Evolutionary conservation across 805 yeast species (phyloP).

Genomic region (Pachysolen tannophilus): DNA sequence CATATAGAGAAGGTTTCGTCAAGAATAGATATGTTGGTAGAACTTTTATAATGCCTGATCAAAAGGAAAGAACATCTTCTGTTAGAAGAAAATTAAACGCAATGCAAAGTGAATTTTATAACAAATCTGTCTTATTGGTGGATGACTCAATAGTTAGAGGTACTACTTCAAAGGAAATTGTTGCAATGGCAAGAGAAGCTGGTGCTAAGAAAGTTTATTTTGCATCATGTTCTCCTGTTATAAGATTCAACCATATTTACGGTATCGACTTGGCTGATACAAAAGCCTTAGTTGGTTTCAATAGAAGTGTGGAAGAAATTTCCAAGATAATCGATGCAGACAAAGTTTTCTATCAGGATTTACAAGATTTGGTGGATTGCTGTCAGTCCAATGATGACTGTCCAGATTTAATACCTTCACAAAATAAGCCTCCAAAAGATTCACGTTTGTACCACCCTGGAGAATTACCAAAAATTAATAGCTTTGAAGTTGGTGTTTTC

Average conservation of each 20-base stretch:
- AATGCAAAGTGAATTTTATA: constrained; percentile 87
- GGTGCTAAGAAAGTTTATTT: constrained; percentile 94
- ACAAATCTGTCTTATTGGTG: constrained; percentile 77
- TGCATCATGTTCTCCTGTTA: constrained; percentile 98
- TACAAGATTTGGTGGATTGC: constrained; percentile 77
- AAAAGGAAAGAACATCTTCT: constrained; percentile 84
- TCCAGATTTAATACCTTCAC: background rate
- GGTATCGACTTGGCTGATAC: constrained; percentile 97
- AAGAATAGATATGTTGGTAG: constrained; percentile 96
- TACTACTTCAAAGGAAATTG: constrained; percentile 93
- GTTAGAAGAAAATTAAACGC: constrained; percentile 95
- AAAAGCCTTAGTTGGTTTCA: constrained; percentile 84
- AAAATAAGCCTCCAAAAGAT: constrained; percentile 12
- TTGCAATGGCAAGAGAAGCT: constrained; percentile 97
- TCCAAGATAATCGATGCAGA: constrained; percentile 83
- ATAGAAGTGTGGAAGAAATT: constrained; percentile 67
- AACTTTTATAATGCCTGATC: constrained; percentile 98
- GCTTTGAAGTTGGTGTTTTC: constrained; percentile 94
- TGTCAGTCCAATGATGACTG: constrained; percentile 31
- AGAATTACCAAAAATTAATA: constrained; percentile 30
- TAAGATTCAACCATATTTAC: constrained; percentile 89
- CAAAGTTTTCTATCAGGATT: constrained; percentile 77
- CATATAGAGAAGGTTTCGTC: constrained; percentile 95
- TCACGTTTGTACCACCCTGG: constrained; percentile 12
- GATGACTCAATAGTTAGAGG: constrained; percentile 98